Evolutionary conservation across 2,329 filamentous ascomycete species (phyloP), one percentile per base, ranked within the genome.

Genomic region (Anisogramma anomala): DNA sequence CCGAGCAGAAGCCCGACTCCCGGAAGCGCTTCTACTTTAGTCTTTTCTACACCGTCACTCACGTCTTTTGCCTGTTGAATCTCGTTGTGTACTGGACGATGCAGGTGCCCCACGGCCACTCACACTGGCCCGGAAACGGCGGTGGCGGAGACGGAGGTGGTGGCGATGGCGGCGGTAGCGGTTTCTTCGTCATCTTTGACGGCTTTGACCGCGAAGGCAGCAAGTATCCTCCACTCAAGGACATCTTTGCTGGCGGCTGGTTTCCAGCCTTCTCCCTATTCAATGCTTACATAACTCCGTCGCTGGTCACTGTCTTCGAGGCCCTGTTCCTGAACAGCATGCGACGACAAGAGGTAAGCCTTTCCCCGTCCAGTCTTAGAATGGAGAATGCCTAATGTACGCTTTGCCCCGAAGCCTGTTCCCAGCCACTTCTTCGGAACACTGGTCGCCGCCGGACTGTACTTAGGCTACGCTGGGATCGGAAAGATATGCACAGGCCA

Each of bases 241-340:
- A 68, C 25, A 50, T 71, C 6, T 66, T 71, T 40, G 65, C 66
- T 1, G 56, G 68, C 30, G 67, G 64, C 26, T 68, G 63, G 58
- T 67, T 71, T 54, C 62, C 64, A 45, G 45, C 61, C 2, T 72
- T 68, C 49, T 59, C 60, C 44, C 57, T 71, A 34, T 49, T 70
- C 50, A 70, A 68, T 36, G 47, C 72, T 32, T 69, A 65, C 51
- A 59, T 53, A 7, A 53, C 67, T 41, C 62, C 63, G 3, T 61
- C 67, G 3, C 36, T 62, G 23, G 56, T 71, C 45, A 68, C 65
- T 48, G 47, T 63, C 7, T 42, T 65, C 23, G 71, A 74, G 57
- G 61, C 67, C 0, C 42, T 68, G 25, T 58, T 62, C 42, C 58
- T 74, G 57, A 74, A 74, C 55, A 72, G 68, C 52, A 70, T 73